Evolutionary conservation across 1,284 basidiomycete genomes (phyloP), one percentile per base, ranked within the genome.

Genomic region (Sporisorium exsertum): DNA sequence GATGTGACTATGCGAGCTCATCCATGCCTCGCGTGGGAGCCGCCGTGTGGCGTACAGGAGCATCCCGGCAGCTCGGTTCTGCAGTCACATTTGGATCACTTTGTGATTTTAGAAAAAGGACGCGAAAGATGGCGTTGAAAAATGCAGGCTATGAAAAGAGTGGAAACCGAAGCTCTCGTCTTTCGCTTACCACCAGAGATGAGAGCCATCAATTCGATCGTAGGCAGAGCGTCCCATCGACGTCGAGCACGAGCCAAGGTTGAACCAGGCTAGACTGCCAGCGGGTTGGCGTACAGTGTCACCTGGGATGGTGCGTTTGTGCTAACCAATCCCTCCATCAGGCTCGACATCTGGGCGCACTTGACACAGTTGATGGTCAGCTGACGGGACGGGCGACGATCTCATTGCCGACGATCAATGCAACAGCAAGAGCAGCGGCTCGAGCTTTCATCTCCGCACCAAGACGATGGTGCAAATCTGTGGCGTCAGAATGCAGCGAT

Each of bases 401-500:
- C 43, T n/a, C 43, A 55, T 27, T 33, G 49, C 27, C 33, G 54
- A 51, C 35, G 22, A 26, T 53, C 32, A 45, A 26, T 10, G 29
- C 10, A 32, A 10, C 29, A 27, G 24, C 24, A 18, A 20, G 29
- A 45, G 64, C 57, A 54, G 51, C 45, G 53, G 57, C n/a, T 55
- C 40, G 27, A 24, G 49, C 32, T 60, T 56, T 45, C 22, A 46
- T 32, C 47, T 57, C 46, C 33, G 47, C 42, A 18, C 12, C n/a
- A 7, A 10, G 35, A 37, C 33, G 24, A 26, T 26, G n/a, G 35
- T 9, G 40, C 53, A 26, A 42, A 42, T 32, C 40, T 15, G 50
- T 35, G 50, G 50, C 50, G 50, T 27, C 1, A 3, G n/a, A 16
- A 55, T 55, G 53, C 40, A 43, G 15, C 37, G 7, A 40, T 40